Evolutionary conservation across 805 yeast genomes (phyloP), one percentile per base, ranked within the genome.

Genomic region (Suhomyces kilbournensis): DNA sequence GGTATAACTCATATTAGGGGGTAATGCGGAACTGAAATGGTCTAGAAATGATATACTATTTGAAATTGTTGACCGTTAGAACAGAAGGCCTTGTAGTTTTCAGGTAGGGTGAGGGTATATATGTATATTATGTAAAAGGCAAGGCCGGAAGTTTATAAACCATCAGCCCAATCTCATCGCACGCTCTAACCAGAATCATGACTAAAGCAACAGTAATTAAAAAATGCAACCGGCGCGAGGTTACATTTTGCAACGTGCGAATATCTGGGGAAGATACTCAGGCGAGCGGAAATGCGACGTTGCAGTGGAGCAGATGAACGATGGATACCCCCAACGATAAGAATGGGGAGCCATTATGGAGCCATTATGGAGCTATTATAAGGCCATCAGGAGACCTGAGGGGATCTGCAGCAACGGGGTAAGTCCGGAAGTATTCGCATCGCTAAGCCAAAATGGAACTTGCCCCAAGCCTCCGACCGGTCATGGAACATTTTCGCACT

Each of bases 1-100:
- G 14, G 75, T 62, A 52, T 45, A 56, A 25, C 44, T 43, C 48
- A 34, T 46, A 22, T 42, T 42, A 42, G 45, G 45, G 45, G 45
- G 44, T 22, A 9, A 42, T 23, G 19, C 28, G 17, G 30, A 20
- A 23, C 9, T 4, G 42, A 4, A 10, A 9, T 17, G 9, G 42
- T 38, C 10, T 15, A 7, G 14, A 38, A 12, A n/a, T n/a, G 42
- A 7, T 38, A 17, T 38, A n/a, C 23, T 38, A 19, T n/a, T 28
- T 12, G 32, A 28, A 32, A 4, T n/a, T 14, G 14, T n/a, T n/a
- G 35, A n/a, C 12, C 17, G 17, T 15, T n/a, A 6, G 12, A 32
- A 17, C 17, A 14, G 3, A 7, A n/a, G 35, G 15, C 7, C 35
- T n/a, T 32, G 9, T 32, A n/a, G 12, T n/a, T 6, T 7, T 30